A percentile compares a stretch with the other conserved stretches of the same genome.
These are phyloP conservation scores for Arthonia radiata DNA, from an alignment of 495 filamentous ascomycete genomes.

Conservation along the genomic window DNA sequence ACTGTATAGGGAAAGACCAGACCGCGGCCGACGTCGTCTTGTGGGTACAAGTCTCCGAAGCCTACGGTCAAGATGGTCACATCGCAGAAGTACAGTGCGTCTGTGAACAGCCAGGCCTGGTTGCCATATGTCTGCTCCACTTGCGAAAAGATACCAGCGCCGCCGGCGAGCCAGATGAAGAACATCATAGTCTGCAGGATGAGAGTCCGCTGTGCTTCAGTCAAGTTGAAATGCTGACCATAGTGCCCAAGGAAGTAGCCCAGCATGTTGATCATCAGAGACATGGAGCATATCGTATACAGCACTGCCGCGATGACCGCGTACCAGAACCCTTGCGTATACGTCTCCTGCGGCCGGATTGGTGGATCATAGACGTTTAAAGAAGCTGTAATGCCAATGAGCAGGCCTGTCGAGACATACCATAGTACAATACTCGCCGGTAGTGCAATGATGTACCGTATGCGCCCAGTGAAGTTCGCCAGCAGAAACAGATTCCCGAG, in stretches of 20 bases:
- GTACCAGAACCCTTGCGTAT: conserved; percentile 57
- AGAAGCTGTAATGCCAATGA: conserved; percentile 33
- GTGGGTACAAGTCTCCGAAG: conserved; percentile 31
- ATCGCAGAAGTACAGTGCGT: conserved; percentile 33
- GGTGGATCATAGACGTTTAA: conserved; percentile 38
- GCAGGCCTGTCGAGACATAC: conserved; percentile 40
- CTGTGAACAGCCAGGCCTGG: not conserved
- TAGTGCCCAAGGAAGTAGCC: conserved; percentile 59
- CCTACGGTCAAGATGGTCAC: conserved; percentile 42
- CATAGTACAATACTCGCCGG: conserved; percentile 43
- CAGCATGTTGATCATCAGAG: conserved; percentile 54
- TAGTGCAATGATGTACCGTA: conserved; percentile 56
- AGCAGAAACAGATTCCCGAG: conserved; percentile 48
- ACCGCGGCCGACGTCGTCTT: conserved; percentile 16
- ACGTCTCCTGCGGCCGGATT: conserved; percentile 27
- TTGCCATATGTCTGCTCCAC: conserved; percentile 11
- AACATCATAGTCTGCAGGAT: conserved; percentile 40
- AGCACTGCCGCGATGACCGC: conserved; percentile 41
- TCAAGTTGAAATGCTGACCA: conserved; percentile 46
- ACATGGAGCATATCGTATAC: conserved; percentile 35
- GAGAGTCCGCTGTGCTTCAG: conserved; percentile 43
- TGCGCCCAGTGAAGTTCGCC: conserved; percentile 57
- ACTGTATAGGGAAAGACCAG: conserved; percentile 20
- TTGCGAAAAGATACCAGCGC: conserved; percentile 28
- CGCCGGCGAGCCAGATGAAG: conserved; percentile 35